Conservation (phyloP, 768 basidiomycete species). For the Atractiella rhizophila region DNA sequence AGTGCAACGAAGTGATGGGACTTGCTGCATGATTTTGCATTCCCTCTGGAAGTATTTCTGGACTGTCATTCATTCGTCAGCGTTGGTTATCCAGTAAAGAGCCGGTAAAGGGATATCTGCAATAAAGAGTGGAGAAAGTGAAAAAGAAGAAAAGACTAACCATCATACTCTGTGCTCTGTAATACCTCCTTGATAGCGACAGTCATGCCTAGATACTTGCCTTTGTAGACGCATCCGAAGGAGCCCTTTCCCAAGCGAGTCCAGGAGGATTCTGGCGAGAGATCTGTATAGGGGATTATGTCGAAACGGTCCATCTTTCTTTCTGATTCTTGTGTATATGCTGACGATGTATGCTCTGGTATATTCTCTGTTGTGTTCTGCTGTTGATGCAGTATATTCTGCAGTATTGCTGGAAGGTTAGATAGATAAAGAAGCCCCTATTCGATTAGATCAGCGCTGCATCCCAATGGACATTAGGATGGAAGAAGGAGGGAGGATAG, state of each 20-base stretch:
- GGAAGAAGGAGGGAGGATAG: no score
- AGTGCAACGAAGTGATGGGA: neutral
- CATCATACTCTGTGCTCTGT: constrained; percentile 72
- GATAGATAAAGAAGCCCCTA: no score
- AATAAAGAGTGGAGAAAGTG: neutral
- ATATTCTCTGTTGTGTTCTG: no score
- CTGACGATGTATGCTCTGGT: no score
- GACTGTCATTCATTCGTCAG: constrained; percentile 20
- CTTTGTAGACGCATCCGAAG: constrained; percentile 79
- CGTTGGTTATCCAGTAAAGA: neutral
- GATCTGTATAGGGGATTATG: constrained; percentile 9
- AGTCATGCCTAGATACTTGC: constrained; percentile 76
- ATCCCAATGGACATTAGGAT: no score
- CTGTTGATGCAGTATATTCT: no score
- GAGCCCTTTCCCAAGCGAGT: constrained; percentile 50
- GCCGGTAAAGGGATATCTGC: neutral
- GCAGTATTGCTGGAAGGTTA: no score
- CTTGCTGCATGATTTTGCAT: constrained; percentile 79
- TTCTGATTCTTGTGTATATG: no score
- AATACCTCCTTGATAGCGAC: constrained; percentile 92
- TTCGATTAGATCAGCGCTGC: no score
- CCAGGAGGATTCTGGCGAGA: constrained; percentile 11
- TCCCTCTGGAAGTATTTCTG: constrained; percentile 97
- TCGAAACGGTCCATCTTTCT: constrained; percentile 4
- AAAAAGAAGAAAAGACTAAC: constrained; percentile 8